phyloP scores from a whole-genome alignment of 2,329 filamentous ascomycete genomes.

The Aspergillus carbonarius region DNA sequence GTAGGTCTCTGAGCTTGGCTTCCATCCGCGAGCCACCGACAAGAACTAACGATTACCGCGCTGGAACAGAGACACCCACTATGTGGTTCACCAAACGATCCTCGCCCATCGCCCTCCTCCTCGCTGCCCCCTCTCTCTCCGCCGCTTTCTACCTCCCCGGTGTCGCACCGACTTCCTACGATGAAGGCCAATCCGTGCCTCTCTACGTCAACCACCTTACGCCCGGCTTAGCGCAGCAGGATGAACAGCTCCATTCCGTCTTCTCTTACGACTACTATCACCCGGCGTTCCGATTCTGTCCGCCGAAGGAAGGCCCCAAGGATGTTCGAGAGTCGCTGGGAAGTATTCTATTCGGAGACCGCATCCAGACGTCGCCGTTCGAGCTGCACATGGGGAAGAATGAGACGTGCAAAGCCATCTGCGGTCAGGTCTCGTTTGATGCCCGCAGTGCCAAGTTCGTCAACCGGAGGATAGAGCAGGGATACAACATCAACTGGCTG shows the following conservation, averaged over 20 bases:
- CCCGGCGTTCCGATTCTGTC: slow-evolving; percentile 81
- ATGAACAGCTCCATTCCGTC: slow-evolving; percentile 84
- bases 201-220: slow-evolving; percentile 92
- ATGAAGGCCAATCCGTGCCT: slow-evolving; percentile 73
- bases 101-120: slow-evolving; percentile 29
- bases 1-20: slow-evolving; percentile 14
- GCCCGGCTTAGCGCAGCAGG: slow-evolving; percentile 72
- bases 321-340: slow-evolving; percentile 85
- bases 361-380: slow-evolving; percentile 95
- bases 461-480: slow-evolving; percentile 76
- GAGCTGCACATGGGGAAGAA: slow-evolving; percentile 83
- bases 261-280: slow-evolving; percentile 97
- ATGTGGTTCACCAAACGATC: slow-evolving; percentile 38
- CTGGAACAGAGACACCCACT: slow-evolving; percentile 21
- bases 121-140: slow-evolving; percentile 35
- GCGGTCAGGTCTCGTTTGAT: slow-evolving; percentile 65
- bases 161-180: slow-evolving; percentile 91
- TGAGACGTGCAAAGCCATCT: slow-evolving; percentile 82
- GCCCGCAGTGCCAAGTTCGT: slow-evolving; percentile 71
- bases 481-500: slow-evolving; percentile 92
- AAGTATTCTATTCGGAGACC: slow-evolving; percentile 94
- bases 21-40: slow-evolving; percentile 3
- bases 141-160: slow-evolving; percentile 93
- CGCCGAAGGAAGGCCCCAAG: slow-evolving; percentile 71
- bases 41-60: slow-evolving; percentile 19